These are phyloP conservation scores for Fusarium armeniacum DNA, from an alignment of 2,329 filamentous ascomycete species.

Conservation along the genomic window DNA sequence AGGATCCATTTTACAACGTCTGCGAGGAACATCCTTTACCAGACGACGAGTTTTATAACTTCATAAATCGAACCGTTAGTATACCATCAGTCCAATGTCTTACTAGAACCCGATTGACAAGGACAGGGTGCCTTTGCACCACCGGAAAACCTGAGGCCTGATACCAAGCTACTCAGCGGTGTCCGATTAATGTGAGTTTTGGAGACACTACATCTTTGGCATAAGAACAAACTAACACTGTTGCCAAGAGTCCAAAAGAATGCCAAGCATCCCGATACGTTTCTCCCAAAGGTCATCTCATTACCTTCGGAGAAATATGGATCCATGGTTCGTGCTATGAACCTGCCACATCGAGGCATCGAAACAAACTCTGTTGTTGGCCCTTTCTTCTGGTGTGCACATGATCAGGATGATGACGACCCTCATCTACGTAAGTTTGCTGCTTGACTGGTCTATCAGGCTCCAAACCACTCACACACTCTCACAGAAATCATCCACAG, in stretches of 20 bases:
- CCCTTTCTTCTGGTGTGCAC: constrained; percentile 73
- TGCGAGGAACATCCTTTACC: constrained; percentile 66
- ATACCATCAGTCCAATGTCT: neutral
- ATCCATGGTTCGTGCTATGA: constrained; percentile 68
- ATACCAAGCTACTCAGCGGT: constrained; percentile 63
- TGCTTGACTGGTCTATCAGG: neutral
- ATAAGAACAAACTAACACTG: constrained; percentile 16
- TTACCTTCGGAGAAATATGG: constrained; percentile 65
- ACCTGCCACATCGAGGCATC: constrained; percentile 69
- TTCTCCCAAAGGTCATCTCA: constrained; percentile 68
- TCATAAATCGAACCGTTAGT: constrained; percentile 63
- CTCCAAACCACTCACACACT: neutral
- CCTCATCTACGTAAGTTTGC: constrained; percentile 67
- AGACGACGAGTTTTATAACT: constrained; percentile 70
- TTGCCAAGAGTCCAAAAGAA: constrained; percentile 66
- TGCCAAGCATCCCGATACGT: constrained; percentile 70
- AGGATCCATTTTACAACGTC: constrained; percentile 66
- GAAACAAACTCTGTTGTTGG: constrained; percentile 72
- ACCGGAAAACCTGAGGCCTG: constrained; percentile 58
- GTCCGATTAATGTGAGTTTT: constrained; percentile 67
- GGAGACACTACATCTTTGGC: neutral
- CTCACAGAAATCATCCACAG: constrained; percentile 70
- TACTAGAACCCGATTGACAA: constrained; percentile 25
- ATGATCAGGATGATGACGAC: constrained; percentile 69
- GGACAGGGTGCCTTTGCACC: constrained; percentile 68